phyloP scores from a whole-genome alignment of 306 rosid genomes.

The Castanea crenata region DNA sequence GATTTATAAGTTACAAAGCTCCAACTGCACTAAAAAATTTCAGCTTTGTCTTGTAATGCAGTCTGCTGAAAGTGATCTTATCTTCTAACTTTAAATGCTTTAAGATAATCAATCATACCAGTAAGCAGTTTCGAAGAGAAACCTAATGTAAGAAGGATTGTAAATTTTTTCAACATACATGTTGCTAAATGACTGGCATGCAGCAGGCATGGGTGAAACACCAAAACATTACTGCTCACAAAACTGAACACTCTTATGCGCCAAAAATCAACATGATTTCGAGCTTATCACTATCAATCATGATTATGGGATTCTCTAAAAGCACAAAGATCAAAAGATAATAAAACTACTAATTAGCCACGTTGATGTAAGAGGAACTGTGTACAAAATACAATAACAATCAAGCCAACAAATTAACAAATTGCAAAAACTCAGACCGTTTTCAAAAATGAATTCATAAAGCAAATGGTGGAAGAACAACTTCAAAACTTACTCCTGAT shows the following conservation, averaged over 20 bases:
- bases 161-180: not conserved
- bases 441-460: not conserved
- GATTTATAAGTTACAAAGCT: not conserved
- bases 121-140: not conserved
- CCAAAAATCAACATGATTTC: constrained; percentile 2
- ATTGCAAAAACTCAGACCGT: not conserved
- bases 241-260: not conserved
- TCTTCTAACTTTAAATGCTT: not conserved
- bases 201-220: not conserved
- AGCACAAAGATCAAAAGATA: not conserved
- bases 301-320: not conserved
- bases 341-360: not conserved
- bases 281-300: not conserved
- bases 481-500: constrained; percentile 64
- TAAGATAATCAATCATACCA: not conserved
- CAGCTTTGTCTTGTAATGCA: not conserved
- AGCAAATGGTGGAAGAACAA: constrained; percentile 23
- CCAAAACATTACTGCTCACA: not conserved
- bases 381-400: not conserved
- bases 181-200: not conserved
- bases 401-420: not conserved
- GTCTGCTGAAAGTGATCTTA: not conserved
- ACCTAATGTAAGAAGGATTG: not conserved
- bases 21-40: not conserved
- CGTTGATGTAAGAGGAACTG: not conserved